Percentiles rank a stretch among this genome's conserved stretches.
Evolutionary conservation across 2,329 filamentous ascomycete species (phyloP).

Genomic region (Aspergillus texensis): DNA sequence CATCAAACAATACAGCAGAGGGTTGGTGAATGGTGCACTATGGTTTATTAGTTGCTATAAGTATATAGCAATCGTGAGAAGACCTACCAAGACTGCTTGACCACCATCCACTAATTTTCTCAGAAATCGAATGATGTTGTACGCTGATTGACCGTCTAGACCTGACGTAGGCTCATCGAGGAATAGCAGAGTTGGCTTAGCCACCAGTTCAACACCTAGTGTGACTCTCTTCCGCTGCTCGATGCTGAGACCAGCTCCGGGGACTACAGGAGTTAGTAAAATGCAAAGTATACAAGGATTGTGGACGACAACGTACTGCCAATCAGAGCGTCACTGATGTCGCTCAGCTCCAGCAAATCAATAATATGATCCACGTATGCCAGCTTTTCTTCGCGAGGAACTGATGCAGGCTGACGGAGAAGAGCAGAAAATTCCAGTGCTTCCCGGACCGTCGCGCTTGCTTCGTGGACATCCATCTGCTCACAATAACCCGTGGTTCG

Average conservation of each 20-base stretch:
- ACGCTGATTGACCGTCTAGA: conserved; percentile 68
- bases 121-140: conserved; percentile 60
- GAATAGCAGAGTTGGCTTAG: conserved; percentile 64
- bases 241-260: conserved; percentile 63
- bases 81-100: conserved; percentile 63
- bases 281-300: too few species aligned
- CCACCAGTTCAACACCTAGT: conserved; percentile 62
- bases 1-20: conserved; percentile 65
- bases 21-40: conserved; percentile 69
- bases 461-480: conserved; percentile 67
- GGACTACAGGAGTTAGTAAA: conserved; percentile 16
- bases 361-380: conserved; percentile 68
- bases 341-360: conserved; percentile 64
- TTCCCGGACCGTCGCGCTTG: conserved; percentile 65
- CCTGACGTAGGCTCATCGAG: conserved; percentile 64
- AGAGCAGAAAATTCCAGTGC: conserved; percentile 66
- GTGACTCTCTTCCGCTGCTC: conserved; percentile 68
- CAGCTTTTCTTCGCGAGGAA: conserved; percentile 61
- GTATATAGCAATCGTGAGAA: not conserved
- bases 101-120: conserved; percentile 67
- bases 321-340: conserved; percentile 65
- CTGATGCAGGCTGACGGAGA: conserved; percentile 60
- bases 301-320: conserved; percentile 44
- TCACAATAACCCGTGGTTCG: conserved; percentile 57
- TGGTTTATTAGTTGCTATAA: not conserved